These are phyloP conservation scores for Xylaria arbuscula DNA, from an alignment of 2,329 filamentous ascomycete species.

Conservation along the genomic window DNA sequence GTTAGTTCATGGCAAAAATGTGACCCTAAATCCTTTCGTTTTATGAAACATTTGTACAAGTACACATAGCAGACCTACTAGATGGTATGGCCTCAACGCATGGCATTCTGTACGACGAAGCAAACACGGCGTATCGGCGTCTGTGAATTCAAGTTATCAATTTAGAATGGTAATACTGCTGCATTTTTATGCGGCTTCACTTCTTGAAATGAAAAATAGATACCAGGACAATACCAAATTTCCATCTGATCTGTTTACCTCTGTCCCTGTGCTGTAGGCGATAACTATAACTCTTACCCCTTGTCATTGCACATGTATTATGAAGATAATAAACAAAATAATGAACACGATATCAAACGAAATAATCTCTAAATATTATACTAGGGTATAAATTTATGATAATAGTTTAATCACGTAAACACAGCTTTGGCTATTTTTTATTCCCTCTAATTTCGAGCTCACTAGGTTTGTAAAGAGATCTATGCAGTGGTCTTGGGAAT, in stretches of 20 bases:
- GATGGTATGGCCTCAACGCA: background rate
- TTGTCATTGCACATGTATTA: too few species aligned
- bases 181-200: background rate
- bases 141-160: conserved; percentile 1
- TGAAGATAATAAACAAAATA: too few species aligned
- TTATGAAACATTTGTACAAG: conserved; percentile 14
- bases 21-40: background rate
- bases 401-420: too few species aligned
- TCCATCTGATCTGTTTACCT: background rate
- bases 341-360: too few species aligned
- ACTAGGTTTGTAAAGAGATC: too few species aligned
- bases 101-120: background rate
- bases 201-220: background rate
- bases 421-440: too few species aligned
- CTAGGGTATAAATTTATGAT: too few species aligned
- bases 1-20: background rate
- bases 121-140: background rate
- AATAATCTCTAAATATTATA: too few species aligned
- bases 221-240: too few species aligned
- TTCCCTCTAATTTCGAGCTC: too few species aligned
- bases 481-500: too few species aligned
- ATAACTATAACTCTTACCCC: too few species aligned
- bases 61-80: background rate
- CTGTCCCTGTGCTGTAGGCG: background rate
- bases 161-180: background rate